Evolutionary conservation across 257 asterid species (phyloP), one percentile per base, ranked within the genome.

Genomic region (Ligustrum vulgare): DNA sequence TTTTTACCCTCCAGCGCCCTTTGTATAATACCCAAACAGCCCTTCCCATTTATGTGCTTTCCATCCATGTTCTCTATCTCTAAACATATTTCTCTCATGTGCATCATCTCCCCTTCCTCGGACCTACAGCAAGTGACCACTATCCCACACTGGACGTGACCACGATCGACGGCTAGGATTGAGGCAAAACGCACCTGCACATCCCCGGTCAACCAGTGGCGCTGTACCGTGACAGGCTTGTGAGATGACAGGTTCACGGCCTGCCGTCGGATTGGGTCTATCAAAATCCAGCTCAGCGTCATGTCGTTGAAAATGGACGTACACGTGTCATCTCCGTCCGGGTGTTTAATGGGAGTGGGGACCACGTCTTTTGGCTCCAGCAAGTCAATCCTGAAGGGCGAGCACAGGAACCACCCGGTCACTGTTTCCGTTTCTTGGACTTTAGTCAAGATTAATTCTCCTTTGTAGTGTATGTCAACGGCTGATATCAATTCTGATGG

Each of bases 21-120:
- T 1, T 86, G 88, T 28, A 94, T 47, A 81, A 89, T 80, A 72
- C 83, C 96, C 86, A 94, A 43, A 83, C 97, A 88, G 20, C 89
- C 96, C 91, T 72, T 88, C 75, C 98, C 98, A 69, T 84, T 88
- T 87, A 92, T 63, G 8, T 88, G 91, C 74, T 9, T 77, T n/a
- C 96, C 97, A n/a, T 94, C 97, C 87, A 91, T 81, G 82, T 92
- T 89, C 84, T 91, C 98, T 79, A 91, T 82, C 79, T 86, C 91
- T 78, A 91, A 35, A 82, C 96, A 84, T 36, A 92, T 96, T 79
- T 92, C 97, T 75, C 80, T 89, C 81, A 94, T 88, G 75, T 88
- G 95, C 98, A 87, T 39, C 45, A 39, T 86, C 75, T 81, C 91
- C 62, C 96, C 97, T 18, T 80, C 80, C 75, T 88, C 94, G 2